Conservation (phyloP, 202 grass and related monocot genomes). For the Digitaria exilis region DNA sequence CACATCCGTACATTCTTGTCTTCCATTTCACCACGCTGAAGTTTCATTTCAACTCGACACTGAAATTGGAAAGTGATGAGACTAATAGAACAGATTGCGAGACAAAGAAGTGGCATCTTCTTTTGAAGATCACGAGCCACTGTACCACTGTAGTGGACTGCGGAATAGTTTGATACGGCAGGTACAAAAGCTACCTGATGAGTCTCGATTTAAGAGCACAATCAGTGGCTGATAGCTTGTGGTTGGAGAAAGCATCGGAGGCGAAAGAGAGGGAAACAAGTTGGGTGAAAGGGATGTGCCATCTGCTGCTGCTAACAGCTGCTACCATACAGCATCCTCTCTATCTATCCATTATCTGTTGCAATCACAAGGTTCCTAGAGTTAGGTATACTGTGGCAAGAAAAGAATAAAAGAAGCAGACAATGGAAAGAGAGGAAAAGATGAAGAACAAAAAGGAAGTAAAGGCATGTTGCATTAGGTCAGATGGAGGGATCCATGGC, state of each 20-base stretch:
- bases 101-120: background rate
- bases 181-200: constrained; percentile 1
- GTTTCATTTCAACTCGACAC: background rate
- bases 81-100: background rate
- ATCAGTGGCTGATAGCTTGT: constrained; percentile 13
- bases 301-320: background rate
- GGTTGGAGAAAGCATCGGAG: constrained; percentile 28
- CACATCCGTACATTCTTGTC: background rate
- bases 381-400: constrained; percentile 2
- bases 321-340: background rate
- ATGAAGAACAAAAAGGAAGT: background rate
- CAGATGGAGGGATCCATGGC: constrained; percentile 12
- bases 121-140: background rate
- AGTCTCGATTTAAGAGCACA: background rate
- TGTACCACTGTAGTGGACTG: background rate
- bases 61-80: background rate
- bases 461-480: constrained; percentile 8
- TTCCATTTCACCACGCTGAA: background rate
- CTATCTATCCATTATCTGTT: background rate
- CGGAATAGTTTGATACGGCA: constrained; percentile 27
- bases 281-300: constrained; percentile 20
- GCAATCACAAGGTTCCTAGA: constrained; percentile 13
- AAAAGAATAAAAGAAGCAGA: background rate
- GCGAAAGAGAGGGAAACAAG: background rate
- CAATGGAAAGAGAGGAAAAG: background rate